Base-by-base conservation (phyloP, 495 filamentous ascomycete genomes). In the Thermochaetoides thermophila region DNA sequence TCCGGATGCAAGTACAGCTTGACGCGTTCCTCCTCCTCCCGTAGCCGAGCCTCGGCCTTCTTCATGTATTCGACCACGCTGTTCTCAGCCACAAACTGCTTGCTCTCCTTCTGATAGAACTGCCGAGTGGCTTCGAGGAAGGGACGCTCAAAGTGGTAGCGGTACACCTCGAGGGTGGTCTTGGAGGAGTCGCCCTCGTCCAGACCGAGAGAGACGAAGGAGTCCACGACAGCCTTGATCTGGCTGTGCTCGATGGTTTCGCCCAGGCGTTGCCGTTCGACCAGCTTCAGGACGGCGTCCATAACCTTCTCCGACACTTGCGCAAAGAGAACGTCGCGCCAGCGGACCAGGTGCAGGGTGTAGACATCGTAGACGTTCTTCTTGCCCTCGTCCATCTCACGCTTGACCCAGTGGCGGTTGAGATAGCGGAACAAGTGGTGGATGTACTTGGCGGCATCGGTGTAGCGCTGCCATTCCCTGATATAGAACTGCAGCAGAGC, bases 31-130 rank as follows among this genome's bases (percentile, higher is more conserved):
- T 93, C 92, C 57, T 99, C 89, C 56, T 99, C 89, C 2, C 78
- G 68, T 28, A 99, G 58, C n/a, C 89, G 75, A 13, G 75, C 59
- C 56, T 96, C 91, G 11, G 89, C 91, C 64, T 99, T 99, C 67
- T 96, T 96, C 91, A 96, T 96, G 58, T 96, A 99, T 49, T 99
- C 89, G 18, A 99, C 86, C 5, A 96, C 85, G 43, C 81, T 93
- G 49, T 99, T 99, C 50, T 96, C 87, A 6, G 84, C 78, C 7
- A 96, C 76, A 50, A 96, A 99, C 45, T 81, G 78, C 39, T 84
- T 80, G 34, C 86, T 95, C 50, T 99, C 89, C 25, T 78, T 77
- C 40, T 86, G 68, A 52, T 96, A 99, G 57, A 94, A 96, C 5
- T 58, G 51, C 41, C 65, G 72, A 7, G 89, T 99, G 5, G 84